Base-by-base conservation (phyloP, 2,329 filamentous ascomycete genomes). In the Nemania bipapillata region DNA sequence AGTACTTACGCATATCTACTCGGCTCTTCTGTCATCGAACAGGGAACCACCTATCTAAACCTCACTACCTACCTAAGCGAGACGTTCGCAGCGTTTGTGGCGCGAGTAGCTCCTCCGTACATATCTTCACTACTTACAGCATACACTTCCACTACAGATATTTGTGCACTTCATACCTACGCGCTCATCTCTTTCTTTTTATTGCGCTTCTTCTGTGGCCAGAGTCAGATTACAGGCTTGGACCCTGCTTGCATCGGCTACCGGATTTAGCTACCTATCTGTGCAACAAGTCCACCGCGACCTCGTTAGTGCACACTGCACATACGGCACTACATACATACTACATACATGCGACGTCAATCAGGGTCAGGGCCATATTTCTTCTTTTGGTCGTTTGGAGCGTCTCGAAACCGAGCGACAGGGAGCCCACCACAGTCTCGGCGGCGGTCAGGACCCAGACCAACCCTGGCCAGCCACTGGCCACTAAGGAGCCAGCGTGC, bases 281-380 rank as follows among this genome's bases (percentile, higher is more conserved):
- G 71, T 73, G 68, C 64, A 52, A 69, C 65, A 60, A 42, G 24
- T 65, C 6, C 64, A 30, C 50, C 49, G 24, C 47, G 20, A 24
- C 22, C 12, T 50, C 47, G 47, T 28, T 50, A 50, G 47, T 50
- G 47, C 22, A 26, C 20, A 6, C 24, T 54, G 26, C 28, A 15
- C 26, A 22, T 28, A n/a, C n/a, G n/a, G n/a, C n/a, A n/a, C n/a
- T n/a, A n/a, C n/a, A n/a, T n/a, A n/a, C 28, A 32, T 53, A 63
- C 53, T 53, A 20, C 63, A 70, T 79, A 78, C 79, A 82, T 84
- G 82, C 83, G 80, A 82, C 82, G 81, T 78, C 78, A 82, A 82
- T 83, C 83, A 83, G 81, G 81, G 80, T 81, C 78, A 63, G 67
- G 55, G 66, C 37, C 61, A 61, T 64, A 61, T 68, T 22, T 54